phyloP scores from a whole-genome alignment of 2,329 filamentous ascomycete genomes.

The Aspergillus hortae region DNA sequence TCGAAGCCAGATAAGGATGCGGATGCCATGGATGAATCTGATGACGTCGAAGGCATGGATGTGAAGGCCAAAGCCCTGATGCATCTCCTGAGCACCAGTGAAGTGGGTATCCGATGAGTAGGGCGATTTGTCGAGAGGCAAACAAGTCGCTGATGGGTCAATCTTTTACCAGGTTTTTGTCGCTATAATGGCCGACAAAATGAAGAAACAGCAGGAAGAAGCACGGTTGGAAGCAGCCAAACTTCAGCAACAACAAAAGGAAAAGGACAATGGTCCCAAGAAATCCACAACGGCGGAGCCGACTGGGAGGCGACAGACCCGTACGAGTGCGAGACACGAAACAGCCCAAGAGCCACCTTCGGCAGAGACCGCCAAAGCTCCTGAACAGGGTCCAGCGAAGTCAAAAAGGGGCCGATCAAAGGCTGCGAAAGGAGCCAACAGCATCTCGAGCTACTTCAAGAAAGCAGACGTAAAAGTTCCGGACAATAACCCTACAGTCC shows the following conservation, averaged over 20 bases:
- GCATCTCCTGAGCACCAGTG: conserved; percentile 45
- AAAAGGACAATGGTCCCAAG: conserved; percentile 21
- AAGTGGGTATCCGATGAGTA: conserved; percentile 21
- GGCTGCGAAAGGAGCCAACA: conserved; percentile 27
- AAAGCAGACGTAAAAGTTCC: conserved; percentile 56
- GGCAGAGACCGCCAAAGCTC: conserved; percentile 14
- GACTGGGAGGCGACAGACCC: conserved; percentile 28
- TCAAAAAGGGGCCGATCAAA: conserved; percentile 27
- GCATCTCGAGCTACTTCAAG: conserved; percentile 59
- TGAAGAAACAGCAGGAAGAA: conserved; percentile 47
- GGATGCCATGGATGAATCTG: conserved; percentile 13
- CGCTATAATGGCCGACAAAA: conserved; percentile 49
- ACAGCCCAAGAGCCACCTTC: conserved; percentile 11
- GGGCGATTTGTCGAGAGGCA: not conserved
- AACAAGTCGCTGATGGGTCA: conserved; percentile 4
- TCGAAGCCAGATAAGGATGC: conserved; percentile 7
- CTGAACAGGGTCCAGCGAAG: conserved; percentile 16
- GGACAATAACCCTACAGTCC: conserved; percentile 51
- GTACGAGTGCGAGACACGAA: conserved; percentile 24
- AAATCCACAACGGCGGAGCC: conserved; percentile 18
- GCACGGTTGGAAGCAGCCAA: conserved; percentile 36
- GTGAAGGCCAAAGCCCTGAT: conserved; percentile 43
- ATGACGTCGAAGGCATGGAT: conserved; percentile 40
- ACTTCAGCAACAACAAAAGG: conserved; percentile 14
- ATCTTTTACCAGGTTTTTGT: conserved; percentile 39